A percentile compares a stretch with the other conserved stretches of the same genome.
phyloP scores from a whole-genome alignment of 805 yeast genomes.

The Naumovozyma dairenensis region DNA sequence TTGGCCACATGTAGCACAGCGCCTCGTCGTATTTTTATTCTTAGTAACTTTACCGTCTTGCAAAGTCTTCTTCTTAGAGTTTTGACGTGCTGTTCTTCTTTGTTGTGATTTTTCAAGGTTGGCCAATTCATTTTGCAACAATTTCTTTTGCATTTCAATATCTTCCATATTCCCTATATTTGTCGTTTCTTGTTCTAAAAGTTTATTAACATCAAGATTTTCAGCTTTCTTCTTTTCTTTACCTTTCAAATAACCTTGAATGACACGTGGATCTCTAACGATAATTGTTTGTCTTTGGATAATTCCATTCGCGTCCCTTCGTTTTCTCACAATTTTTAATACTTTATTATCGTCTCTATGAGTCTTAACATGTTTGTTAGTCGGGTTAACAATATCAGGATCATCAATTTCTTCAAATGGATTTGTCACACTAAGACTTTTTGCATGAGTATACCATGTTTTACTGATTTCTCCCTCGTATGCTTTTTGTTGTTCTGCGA shows the following conservation, averaged over 20 bases:
- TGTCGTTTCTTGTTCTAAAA: conserved; percentile 23
- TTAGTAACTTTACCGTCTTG: conserved; percentile 21
- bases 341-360: conserved; percentile 31
- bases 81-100: conserved; percentile 48
- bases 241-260: conserved; percentile 70
- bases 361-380: conserved; percentile 22
- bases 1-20: conserved; percentile 93
- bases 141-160: conserved; percentile 64
- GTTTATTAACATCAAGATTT: conserved; percentile 49
- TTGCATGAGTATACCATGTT: conserved; percentile 82
- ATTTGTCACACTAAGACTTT: conserved; percentile 39
- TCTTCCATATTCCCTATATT: conserved; percentile 63
- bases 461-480: conserved; percentile 83
- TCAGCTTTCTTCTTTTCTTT: conserved; percentile 53
- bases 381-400: conserved; percentile 30
- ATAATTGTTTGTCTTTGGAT: conserved; percentile 72
- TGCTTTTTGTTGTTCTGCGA: conserved; percentile 77
- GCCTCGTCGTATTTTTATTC: conserved; percentile 44
- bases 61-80: conserved; percentile 32
- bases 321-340: conserved; percentile 64
- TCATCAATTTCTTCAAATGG: conserved; percentile 30
- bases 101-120: conserved; percentile 70
- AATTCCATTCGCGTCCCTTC: conserved; percentile 75
- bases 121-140: conserved; percentile 75
- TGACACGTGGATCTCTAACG: conserved; percentile 76